These are phyloP conservation scores for Blastocystis sp. DNA, from an alignment of 352 stramenopile species.

Conservation along the genomic window DNA sequence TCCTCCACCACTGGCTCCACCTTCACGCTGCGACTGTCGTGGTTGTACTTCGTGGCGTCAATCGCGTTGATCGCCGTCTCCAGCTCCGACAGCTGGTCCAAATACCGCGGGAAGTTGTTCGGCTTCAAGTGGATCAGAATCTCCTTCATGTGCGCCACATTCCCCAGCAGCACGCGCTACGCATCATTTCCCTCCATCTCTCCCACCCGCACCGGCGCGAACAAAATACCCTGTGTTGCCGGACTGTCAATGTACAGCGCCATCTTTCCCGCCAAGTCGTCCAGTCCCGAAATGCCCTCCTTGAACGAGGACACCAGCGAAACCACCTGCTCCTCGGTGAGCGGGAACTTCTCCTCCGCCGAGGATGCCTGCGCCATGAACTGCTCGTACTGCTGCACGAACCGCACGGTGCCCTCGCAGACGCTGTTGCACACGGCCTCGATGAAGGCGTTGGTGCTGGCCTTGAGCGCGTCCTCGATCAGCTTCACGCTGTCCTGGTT, in stretches of 20 bases:
- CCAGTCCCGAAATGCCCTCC: constrained; percentile 10
- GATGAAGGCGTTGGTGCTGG: constrained; percentile 23
- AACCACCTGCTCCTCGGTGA: constrained; percentile 57
- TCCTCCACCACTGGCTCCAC: neutral
- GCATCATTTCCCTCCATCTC: neutral
- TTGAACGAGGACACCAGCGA: constrained; percentile 15
- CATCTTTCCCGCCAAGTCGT: constrained; percentile 52
- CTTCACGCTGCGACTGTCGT: neutral
- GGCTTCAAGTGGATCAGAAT: constrained; percentile 64
- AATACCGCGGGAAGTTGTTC: constrained; percentile 62
- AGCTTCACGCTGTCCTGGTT: constrained; percentile 1
- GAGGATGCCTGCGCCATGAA: constrained; percentile 50
- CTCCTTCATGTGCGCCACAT: constrained; percentile 56
- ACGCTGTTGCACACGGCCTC: constrained; percentile 22
- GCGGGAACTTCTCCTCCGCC: constrained; percentile 18
- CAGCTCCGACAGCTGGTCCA: constrained; percentile 43
- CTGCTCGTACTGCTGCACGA: constrained; percentile 51
- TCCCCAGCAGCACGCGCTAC: constrained; percentile 52
- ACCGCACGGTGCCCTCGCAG: neutral
- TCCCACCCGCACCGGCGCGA: constrained; percentile 47
- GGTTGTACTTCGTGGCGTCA: constrained; percentile 60
- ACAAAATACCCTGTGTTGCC: constrained; percentile 62
- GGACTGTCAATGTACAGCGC: constrained; percentile 67
- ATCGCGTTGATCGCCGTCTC: constrained; percentile 45
- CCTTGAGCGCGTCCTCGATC: constrained; percentile 46